These are phyloP conservation scores for Colletotrichum spinosum DNA, from an alignment of 2,329 filamentous ascomycete genomes.

Conservation along the genomic window DNA sequence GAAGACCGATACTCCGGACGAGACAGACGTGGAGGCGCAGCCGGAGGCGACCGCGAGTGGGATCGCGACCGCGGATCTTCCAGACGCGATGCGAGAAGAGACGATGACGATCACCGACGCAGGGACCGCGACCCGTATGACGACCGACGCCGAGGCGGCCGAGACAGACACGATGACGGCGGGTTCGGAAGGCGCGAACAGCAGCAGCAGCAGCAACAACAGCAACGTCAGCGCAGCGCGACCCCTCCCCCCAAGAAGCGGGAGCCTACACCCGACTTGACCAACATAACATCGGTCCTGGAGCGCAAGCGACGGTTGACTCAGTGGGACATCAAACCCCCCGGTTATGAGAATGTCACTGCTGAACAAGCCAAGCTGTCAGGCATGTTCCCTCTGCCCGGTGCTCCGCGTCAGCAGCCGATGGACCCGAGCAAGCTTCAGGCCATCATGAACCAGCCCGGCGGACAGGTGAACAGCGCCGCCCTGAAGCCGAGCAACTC, in stretches of 20 bases:
- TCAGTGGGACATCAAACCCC: constrained; percentile 99
- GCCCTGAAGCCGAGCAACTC: constrained; percentile 93
- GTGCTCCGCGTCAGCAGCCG: constrained; percentile 91
- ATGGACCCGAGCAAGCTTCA: constrained; percentile 96
- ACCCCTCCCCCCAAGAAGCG: constrained; percentile 88
- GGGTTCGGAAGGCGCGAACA: constrained; percentile 57
- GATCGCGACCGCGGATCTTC: constrained; percentile 74
- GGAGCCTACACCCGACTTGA: constrained; percentile 95
- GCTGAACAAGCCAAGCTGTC: constrained; percentile 99
- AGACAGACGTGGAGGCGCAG: constrained; percentile 62
- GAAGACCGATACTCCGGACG: constrained; percentile 89
- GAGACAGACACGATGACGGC: constrained; percentile 53
- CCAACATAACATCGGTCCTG: constrained; percentile 82
- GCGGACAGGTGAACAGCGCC: constrained; percentile 76
- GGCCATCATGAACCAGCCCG: constrained; percentile 93
- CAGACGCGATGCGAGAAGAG: constrained; percentile 72
- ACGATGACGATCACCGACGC: constrained; percentile 72
- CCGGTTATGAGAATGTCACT: constrained; percentile 97
- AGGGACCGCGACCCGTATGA: constrained; percentile 66
- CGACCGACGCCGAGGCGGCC: constrained; percentile 64
- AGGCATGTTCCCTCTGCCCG: constrained; percentile 97
- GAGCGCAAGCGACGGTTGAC: constrained; percentile 93
- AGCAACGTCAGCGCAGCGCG: constrained; percentile 73
- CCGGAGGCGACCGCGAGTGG: constrained; percentile 74
- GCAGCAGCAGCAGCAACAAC: no score